A percentile compares a stretch with the other conserved stretches of the same genome.
Conservation (phyloP, 129 eudicot species). For the Escallonia rubra region DNA sequence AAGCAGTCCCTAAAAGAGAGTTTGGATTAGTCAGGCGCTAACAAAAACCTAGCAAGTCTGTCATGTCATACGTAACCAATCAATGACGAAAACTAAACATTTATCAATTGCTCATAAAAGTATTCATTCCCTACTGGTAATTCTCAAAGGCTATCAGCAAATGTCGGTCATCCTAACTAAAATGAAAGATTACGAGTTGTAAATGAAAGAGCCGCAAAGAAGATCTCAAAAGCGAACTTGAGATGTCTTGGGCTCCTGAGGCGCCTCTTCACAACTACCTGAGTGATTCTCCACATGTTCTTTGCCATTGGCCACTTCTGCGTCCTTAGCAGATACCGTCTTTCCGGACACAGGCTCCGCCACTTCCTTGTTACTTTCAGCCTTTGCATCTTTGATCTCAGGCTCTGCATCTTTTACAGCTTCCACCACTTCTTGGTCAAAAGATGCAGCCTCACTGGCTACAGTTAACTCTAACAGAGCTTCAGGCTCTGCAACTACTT, state of each 20-base stretch:
- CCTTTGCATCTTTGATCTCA: background rate
- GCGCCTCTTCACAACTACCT: background rate
- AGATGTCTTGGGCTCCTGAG: background rate
- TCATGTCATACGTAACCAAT: too few relatives aligned
- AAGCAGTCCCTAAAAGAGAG: too few relatives aligned
- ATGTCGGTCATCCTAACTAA: too few relatives aligned
- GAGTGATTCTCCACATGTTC: background rate
- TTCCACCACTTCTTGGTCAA: background rate
- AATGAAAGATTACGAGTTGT: too few relatives aligned
- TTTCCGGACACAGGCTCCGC: background rate
- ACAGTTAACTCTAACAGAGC: background rate
- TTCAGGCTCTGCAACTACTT: background rate
- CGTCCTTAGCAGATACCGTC: background rate
- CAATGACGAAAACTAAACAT: too few relatives aligned
- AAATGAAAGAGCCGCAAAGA: too few relatives aligned
- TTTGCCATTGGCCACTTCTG: background rate
- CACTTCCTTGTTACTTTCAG: slow-evolving; percentile 7
- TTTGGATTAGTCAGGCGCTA: too few relatives aligned
- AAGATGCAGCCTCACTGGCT: background rate
- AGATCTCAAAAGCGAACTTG: background rate
- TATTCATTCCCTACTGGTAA: too few relatives aligned
- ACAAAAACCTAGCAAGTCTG: too few relatives aligned
- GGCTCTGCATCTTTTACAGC: background rate
- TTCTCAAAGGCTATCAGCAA: too few relatives aligned
- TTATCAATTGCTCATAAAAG: too few relatives aligned